Conservation (phyloP, 2,329 filamentous ascomycete species). For the Sporothrix protearum region DNA sequence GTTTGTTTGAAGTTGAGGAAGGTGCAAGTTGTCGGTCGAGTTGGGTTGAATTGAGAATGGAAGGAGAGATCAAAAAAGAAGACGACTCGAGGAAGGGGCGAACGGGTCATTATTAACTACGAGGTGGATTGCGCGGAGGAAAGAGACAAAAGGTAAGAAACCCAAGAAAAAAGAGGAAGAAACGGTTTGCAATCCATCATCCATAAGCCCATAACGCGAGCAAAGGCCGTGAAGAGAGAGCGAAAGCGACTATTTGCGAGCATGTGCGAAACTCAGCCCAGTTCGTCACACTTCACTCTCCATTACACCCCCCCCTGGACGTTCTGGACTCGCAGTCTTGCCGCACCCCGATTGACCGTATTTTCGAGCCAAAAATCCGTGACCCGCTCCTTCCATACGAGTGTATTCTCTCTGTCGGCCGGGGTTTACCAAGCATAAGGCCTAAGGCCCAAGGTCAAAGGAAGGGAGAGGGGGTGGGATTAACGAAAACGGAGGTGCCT, state of each 20-base stretch:
- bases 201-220: conserved; percentile 12
- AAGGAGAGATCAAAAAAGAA: conserved; percentile 1
- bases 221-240: conserved; percentile 4
- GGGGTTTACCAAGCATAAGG: conserved; percentile 24
- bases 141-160: background rate
- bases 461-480: conserved; percentile 8
- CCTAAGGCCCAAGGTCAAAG: conserved; percentile 4
- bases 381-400: background rate
- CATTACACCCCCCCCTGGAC: background rate
- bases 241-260: conserved; percentile 15
- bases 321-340: conserved; percentile 18
- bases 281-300: conserved; percentile 17
- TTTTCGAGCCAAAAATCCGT: conserved; percentile 23
- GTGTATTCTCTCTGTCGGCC: conserved; percentile 21
- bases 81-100: conserved; percentile 7
- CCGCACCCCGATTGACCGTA: conserved; percentile 23
- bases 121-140: background rate
- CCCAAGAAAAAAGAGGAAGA: background rate
- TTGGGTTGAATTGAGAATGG: conserved; percentile 5
- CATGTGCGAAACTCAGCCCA: background rate
- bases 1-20: background rate
- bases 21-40: background rate
- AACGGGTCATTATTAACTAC: conserved; percentile 20
- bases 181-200: conserved; percentile 3
- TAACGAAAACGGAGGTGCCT: conserved; percentile 16